Evolutionary conservation across 1,284 basidiomycete genomes (phyloP), one percentile per base, ranked within the genome.

Genomic region (Cryptococcus sp.): DNA sequence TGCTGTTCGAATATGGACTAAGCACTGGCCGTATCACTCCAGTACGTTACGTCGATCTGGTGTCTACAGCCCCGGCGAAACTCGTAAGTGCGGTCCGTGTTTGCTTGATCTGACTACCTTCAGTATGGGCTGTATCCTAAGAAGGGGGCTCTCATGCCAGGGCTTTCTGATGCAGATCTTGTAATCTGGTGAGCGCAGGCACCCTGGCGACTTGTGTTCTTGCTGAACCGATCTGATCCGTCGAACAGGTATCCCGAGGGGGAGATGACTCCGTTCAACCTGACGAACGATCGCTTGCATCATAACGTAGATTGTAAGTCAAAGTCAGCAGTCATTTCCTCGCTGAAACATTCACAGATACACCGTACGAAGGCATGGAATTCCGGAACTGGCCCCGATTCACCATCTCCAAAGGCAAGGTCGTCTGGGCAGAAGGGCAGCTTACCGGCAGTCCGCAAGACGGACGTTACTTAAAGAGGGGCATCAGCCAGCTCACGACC

Each of bases 131-230:
- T 65, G 22, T 65, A 65, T 48, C 64, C 64, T 22, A 50, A 48
- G 39, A 65, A 65, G 47, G 64, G 64, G 3, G 49, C 64, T 1
- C 47, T 65, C 16, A 42, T 48, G 25, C 57, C 60, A 35, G 58
- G 64, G n/a, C n/a, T n/a, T 5, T 59, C 64, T 5, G 64, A 65
- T 52, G 64, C 64, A 8, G 64, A 65, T 47, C 22, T 65, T 7
- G 35, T 58, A 19, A 65, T 65, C 17, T 48, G 51, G 51, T 47
- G 56, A 46, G n/a, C n/a, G 11, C 40, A 25, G 7, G 23, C 41
- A n/a, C n/a, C 31, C 53, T 16, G 22, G 27, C 15, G 22, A 35
- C 27, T 53, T 19, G 16, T 40, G 4, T 15, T n/a, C 11, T 38
- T 22, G 13, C 10, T 51, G 15, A 35, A 44, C 25, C 39, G 23